phyloP scores from a whole-genome alignment of 2,329 filamentous ascomycete genomes.

The Trichoderma brevicompactum region DNA sequence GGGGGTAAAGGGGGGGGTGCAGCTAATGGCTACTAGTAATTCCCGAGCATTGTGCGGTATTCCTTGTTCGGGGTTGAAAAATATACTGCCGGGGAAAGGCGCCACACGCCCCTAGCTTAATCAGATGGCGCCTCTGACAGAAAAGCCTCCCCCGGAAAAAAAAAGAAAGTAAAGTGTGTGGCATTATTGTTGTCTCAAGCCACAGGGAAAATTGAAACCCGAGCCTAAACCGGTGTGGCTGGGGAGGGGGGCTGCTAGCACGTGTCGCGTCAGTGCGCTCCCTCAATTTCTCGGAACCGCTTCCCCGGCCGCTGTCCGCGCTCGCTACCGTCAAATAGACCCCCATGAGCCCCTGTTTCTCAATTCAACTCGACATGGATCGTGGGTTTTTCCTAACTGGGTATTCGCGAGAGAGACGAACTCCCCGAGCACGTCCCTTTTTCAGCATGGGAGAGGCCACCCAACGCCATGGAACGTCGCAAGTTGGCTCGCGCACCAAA shows the following conservation, averaged over 20 bases:
- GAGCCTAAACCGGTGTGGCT: too few species aligned
- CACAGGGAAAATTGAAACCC: too few species aligned
- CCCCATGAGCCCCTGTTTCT: not conserved
- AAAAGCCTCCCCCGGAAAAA: too few species aligned
- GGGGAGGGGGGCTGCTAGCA: not conserved
- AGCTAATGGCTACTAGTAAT: not conserved
- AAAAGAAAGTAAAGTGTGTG: too few species aligned
- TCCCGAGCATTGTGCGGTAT: not conserved
- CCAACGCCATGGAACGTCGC: slow-evolving; percentile 17
- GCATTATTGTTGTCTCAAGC: too few species aligned
- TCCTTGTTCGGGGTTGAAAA: too few species aligned
- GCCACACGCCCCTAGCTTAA: too few species aligned
- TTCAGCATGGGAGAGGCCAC: not conserved
- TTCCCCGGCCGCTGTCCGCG: slow-evolving; percentile 13
- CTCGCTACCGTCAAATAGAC: not conserved
- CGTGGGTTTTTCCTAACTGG: slow-evolving; percentile 16
- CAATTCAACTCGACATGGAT: slow-evolving; percentile 10
- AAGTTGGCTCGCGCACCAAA: not conserved
- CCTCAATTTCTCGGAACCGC: slow-evolving; percentile 20
- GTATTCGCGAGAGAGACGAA: not conserved
- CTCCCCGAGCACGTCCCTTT: not conserved
- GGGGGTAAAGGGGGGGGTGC: not conserved
- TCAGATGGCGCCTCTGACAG: too few species aligned
- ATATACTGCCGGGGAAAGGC: too few species aligned
- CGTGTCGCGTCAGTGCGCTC: not conserved